Conservation (phyloP, 495 filamentous ascomycete genomes). For the Letharia lupina region DNA sequence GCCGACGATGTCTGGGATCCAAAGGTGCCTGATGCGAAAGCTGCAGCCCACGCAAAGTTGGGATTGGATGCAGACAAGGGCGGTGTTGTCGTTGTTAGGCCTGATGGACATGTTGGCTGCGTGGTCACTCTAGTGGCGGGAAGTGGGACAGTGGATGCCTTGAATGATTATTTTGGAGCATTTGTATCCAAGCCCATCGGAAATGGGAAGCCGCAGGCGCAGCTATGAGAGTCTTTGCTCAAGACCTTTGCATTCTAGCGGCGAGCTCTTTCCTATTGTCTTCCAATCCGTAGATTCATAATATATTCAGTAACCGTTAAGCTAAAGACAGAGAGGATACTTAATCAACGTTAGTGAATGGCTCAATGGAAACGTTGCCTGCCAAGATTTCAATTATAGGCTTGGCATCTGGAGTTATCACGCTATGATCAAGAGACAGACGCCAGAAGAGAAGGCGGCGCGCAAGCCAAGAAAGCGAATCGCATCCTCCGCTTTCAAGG, state of each 20-base stretch:
- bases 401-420: too few relatives aligned
- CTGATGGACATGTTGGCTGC: constrained; percentile 78
- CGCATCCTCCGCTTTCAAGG: neutral
- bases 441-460: neutral
- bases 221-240: neutral
- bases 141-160: constrained; percentile 66
- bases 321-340: too few relatives aligned
- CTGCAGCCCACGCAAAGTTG: constrained; percentile 79
- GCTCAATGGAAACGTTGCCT: too few relatives aligned
- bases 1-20: constrained; percentile 75
- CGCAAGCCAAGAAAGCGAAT: neutral
- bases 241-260: neutral
- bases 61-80: constrained; percentile 65
- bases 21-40: constrained; percentile 56
- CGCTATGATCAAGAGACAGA: neutral
- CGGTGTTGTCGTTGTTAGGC: constrained; percentile 71
- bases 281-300: neutral
- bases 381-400: too few relatives aligned
- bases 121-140: constrained; percentile 66
- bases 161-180: constrained; percentile 72
- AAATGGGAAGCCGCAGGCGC: constrained; percentile 4
- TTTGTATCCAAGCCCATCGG: constrained; percentile 35
- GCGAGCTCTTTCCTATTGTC: neutral
- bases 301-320: neutral
- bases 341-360: too few relatives aligned